Conservation (phyloP, 83 land plant species). For the Picea mariana region DNA sequence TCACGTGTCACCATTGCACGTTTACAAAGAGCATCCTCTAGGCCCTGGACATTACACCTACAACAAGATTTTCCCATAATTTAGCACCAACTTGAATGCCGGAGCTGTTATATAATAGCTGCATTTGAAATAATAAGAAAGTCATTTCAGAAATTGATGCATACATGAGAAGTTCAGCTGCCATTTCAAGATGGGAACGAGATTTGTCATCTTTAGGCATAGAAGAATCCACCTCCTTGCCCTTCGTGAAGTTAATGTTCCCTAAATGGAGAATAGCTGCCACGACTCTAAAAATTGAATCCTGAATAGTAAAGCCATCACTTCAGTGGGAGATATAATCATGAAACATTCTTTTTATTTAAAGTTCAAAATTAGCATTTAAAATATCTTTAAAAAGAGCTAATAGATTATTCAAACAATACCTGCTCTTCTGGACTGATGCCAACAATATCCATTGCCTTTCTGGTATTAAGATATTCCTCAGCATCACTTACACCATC, state of each 20-base stretch:
- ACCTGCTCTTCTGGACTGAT: constrained; percentile 91
- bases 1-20: constrained; percentile 95
- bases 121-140: not conserved
- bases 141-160: not conserved
- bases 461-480: constrained; percentile 85
- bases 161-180: constrained; percentile 90
- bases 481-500: constrained; percentile 80
- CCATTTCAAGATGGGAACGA: constrained; percentile 74
- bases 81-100: not conserved
- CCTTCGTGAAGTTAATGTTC: constrained; percentile 78
- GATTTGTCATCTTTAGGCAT: constrained; percentile 81
- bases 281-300: constrained; percentile 92
- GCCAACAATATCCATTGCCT: constrained; percentile 97
- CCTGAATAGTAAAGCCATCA: constrained; percentile 45
- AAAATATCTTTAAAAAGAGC: not conserved
- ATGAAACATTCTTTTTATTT: not conserved
- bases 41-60: constrained; percentile 81
- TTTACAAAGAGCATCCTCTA: constrained; percentile 81
- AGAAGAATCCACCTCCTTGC: constrained; percentile 85
- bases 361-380: not conserved
- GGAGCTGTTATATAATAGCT: not conserved
- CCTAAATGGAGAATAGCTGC: constrained; percentile 97
- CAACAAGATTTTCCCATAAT: not conserved
- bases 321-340: not conserved
- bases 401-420: too few species aligned